Conservation (phyloP, 2,329 filamentous ascomycete species). For the Fusarium sterilihyphosum region DNA sequence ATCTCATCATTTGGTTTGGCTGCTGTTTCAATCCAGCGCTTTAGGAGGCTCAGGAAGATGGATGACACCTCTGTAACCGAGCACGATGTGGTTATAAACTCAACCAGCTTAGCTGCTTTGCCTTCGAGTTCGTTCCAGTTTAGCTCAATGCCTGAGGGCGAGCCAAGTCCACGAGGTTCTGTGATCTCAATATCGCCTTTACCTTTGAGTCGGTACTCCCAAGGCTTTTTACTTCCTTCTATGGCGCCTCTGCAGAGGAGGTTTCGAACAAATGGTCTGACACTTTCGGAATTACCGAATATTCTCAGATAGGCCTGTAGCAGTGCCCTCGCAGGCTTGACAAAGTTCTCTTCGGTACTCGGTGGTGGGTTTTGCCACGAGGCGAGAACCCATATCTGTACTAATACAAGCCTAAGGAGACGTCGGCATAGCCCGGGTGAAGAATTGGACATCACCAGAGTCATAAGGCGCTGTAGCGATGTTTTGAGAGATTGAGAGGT, state of each 20-base stretch:
- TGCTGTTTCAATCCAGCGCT: constrained; percentile 62
- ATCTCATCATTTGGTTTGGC: constrained; percentile 41
- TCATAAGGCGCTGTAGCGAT: constrained; percentile 64
- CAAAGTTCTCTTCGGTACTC: constrained; percentile 51
- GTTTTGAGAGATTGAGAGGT: constrained; percentile 56
- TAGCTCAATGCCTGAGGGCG: constrained; percentile 41
- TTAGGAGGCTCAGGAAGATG: constrained; percentile 69
- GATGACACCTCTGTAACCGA: constrained; percentile 66
- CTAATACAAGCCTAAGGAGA: constrained; percentile 66
- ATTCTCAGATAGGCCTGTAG: constrained; percentile 68
- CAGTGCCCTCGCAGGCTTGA: constrained; percentile 59
- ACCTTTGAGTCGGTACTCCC: constrained; percentile 61
- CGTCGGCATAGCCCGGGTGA: constrained; percentile 73
- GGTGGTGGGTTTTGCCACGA: constrained; percentile 57
- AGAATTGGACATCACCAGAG: constrained; percentile 70
- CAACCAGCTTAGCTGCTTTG: constrained; percentile 60
- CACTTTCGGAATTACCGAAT: constrained; percentile 60
- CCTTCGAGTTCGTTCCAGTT: constrained; percentile 58
- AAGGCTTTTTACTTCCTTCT: constrained; percentile 49
- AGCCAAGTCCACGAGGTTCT: constrained; percentile 39
- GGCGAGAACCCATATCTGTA: constrained; percentile 71
- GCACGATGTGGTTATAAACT: constrained; percentile 59
- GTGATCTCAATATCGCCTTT: constrained; percentile 64
- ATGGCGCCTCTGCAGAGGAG: constrained; percentile 65
- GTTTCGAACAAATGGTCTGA: constrained; percentile 61